Base-by-base conservation (phyloP, 2,329 filamentous ascomycete species). In the Clonostachys sp. region DNA sequence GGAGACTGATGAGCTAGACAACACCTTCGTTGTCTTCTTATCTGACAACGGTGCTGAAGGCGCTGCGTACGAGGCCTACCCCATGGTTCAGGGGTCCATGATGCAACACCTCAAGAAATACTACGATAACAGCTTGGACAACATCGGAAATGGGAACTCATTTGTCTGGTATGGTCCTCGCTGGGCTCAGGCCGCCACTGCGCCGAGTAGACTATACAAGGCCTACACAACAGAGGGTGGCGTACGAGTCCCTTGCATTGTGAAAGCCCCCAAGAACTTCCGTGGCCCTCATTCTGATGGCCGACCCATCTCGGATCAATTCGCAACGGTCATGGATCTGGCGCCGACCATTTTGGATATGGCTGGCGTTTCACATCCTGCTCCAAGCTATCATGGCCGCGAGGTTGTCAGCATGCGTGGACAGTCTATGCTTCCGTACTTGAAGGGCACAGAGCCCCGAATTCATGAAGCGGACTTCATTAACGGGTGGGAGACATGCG, bases 131-230 rank as follows among this genome's bases (percentile, higher is more conserved):
- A 53, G 50, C n/a, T 35, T 79, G 4, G 77, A 80, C 7, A 82
- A 82, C 49, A 65, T 81, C 14, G 78, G 78, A 3, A 79, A 56
- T 71, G 75, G 14, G 64, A 67, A 81, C 56, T 77, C 72, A 1
- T 83, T 80, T 55, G 74, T 81, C 50, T 83, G 79, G 79, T 83
- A 83, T 51, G 80, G 80, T 1, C 76, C 74, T 5, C 70, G 73
- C 16, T 81, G 78, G 77, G 77, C 77, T 3, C 64, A 68, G 42
- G 66, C 66, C 2, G 61, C 65, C 10, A 70, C 65, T 1, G 67
- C 66, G 2, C 67, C 66, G 4, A 64, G 61, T 41, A 54, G 65
- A 24, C 51, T 69, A 14, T 70, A 65, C 57, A 80, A 79, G 74
- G 68, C 75, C 0, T 72, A 74, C 51, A 59, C 77, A 7, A 72